Evolutionary conservation across 176 grass and related monocot genomes (phyloP).

Genomic region (Pontederia crassipes): DNA sequence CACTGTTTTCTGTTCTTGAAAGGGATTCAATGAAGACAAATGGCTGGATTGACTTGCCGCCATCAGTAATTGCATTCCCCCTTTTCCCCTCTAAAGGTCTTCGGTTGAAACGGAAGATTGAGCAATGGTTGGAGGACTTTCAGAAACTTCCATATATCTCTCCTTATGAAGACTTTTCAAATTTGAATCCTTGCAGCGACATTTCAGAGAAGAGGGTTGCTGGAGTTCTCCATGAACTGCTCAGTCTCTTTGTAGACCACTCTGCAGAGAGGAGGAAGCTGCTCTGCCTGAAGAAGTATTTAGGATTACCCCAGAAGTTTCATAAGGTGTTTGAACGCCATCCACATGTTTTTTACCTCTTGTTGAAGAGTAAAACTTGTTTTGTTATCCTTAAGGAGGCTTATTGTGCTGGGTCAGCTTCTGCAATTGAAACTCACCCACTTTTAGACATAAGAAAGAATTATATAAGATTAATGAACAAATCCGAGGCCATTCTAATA

Average conservation of each 20-base stretch:
- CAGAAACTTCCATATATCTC: constrained; percentile 55
- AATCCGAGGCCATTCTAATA: constrained; percentile 43
- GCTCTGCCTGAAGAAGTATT: constrained; percentile 46
- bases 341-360: constrained; percentile 59
- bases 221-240: constrained; percentile 61
- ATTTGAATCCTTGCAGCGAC: constrained; percentile 25
- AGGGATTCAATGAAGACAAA: constrained; percentile 25
- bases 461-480: constrained; percentile 52
- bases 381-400: constrained; percentile 85
- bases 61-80: constrained; percentile 34
- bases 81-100: constrained; percentile 68
- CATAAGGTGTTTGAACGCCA: constrained; percentile 53
- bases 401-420: constrained; percentile 38
- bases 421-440: constrained; percentile 37
- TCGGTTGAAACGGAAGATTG: constrained; percentile 58
- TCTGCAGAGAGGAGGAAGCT: constrained; percentile 55
- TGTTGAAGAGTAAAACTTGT: constrained; percentile 71
- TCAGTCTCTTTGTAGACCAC: constrained; percentile 53
- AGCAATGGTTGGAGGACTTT: constrained; percentile 51
- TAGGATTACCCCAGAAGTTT: constrained; percentile 63
- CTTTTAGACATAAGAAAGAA: constrained; percentile 47
- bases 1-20: constrained; percentile 42
- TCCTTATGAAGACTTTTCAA: constrained; percentile 49
- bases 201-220: constrained; percentile 46
- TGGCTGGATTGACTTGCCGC: constrained; percentile 11